A percentile compares a stretch with the other conserved stretches of the same genome.
Conservation (phyloP, 257 asterid species). For the Eucommia ulmoides region DNA sequence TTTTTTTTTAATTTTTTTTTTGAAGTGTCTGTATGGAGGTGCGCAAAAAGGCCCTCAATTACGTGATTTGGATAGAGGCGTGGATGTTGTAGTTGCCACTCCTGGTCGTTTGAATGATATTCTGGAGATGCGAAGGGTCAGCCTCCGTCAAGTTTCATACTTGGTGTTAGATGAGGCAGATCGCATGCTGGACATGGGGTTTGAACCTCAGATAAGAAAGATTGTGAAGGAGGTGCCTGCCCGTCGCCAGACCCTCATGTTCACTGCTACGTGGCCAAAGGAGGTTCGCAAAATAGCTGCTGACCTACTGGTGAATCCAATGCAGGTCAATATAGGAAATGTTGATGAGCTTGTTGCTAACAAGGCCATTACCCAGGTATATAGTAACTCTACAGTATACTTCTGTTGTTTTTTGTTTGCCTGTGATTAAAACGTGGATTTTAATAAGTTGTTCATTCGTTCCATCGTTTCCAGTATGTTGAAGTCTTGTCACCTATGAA, state of each 20-base stretch:
- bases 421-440: no score
- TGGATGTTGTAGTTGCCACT: constrained; percentile 92
- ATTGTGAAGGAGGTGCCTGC: constrained; percentile 87
- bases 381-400: not conserved
- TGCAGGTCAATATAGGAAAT: constrained; percentile 93
- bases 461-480: constrained; percentile 47
- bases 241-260: constrained; percentile 91
- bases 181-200: constrained; percentile 99
- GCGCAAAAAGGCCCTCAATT: constrained; percentile 88
- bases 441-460: not conserved
- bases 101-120: constrained; percentile 97
- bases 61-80: constrained; percentile 78
- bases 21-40: constrained; percentile 81
- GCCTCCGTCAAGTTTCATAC: constrained; percentile 81
- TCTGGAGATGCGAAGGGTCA: constrained; percentile 83
- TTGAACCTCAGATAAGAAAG: constrained; percentile 98
- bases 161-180: constrained; percentile 98
- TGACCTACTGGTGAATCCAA: constrained; percentile 72
- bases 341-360: constrained; percentile 90
- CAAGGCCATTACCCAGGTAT: constrained; percentile 94
- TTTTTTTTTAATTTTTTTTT: constrained; percentile 8
- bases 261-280: constrained; percentile 99
- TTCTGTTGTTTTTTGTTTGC: not conserved
- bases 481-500: constrained; percentile 67
- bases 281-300: constrained; percentile 96